These are phyloP conservation scores for Apiotrichum porosum DNA, from an alignment of 1,284 basidiomycete species.

Conservation along the genomic window DNA sequence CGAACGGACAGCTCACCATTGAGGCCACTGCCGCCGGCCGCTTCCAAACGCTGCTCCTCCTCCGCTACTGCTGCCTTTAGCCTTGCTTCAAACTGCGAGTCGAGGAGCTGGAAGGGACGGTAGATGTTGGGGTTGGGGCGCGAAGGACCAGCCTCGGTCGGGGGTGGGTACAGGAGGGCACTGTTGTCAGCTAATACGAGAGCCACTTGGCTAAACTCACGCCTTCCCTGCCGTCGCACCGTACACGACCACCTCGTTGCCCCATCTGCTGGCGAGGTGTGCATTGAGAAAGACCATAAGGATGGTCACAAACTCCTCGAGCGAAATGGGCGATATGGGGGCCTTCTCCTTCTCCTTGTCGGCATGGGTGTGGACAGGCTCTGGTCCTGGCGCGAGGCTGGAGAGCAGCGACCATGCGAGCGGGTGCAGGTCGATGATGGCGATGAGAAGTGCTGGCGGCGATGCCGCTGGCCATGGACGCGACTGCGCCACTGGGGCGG, in stretches of 20 bases:
- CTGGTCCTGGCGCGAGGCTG: constrained; percentile 16
- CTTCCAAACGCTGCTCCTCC: constrained; percentile 57
- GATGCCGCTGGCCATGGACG: constrained; percentile 18
- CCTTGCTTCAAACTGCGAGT: constrained; percentile 61
- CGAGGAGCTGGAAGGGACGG: constrained; percentile 62
- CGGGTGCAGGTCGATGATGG: constrained; percentile 76
- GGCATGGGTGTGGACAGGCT: not conserved
- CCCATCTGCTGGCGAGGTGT: constrained; percentile 82
- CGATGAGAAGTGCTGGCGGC: constrained; percentile 64
- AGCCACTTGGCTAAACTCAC: constrained; percentile 28
- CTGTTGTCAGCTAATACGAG: constrained; percentile 15
- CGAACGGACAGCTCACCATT: constrained; percentile 26
- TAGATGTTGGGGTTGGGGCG: constrained; percentile 62
- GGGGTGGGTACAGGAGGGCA: constrained; percentile 33
- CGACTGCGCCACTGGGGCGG: not conserved
- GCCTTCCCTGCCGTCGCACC: constrained; percentile 74
- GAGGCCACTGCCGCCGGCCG: constrained; percentile 53
- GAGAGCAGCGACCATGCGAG: constrained; percentile 68
- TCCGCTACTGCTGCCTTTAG: constrained; percentile 61
- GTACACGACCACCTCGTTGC: constrained; percentile 88
- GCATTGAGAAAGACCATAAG: constrained; percentile 87
- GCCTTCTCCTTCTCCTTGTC: constrained; percentile 22
- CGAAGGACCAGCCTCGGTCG: constrained; percentile 47
- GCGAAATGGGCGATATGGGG: constrained; percentile 53
- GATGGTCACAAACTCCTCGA: constrained; percentile 68